phyloP scores from a whole-genome alignment of 352 stramenopile genomes.

The Thalassiosira allenii region DNA sequence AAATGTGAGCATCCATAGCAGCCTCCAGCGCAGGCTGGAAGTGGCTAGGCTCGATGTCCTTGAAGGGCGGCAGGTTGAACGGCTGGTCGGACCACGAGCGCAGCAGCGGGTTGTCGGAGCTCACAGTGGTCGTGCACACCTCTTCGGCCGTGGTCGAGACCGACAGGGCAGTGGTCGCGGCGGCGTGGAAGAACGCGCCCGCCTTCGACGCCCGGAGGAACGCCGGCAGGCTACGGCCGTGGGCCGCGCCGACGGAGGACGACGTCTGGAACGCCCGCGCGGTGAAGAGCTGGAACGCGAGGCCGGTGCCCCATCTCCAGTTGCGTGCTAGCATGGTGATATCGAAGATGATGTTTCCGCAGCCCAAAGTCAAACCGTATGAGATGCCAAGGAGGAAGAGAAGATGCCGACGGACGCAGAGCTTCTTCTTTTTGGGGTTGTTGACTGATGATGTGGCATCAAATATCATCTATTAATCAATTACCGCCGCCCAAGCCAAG shows the following conservation, averaged over 20 bases:
- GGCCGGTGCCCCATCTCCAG: constrained; percentile 15
- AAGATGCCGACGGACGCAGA: no score
- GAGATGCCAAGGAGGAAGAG: no score
- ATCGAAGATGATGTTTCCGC: no score
- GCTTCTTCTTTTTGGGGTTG: no score
- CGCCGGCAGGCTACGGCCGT: background rate
- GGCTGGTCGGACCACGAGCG: constrained; percentile 73
- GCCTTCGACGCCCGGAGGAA: background rate
- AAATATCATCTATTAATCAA: no score
- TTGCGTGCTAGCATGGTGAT: constrained; percentile 10
- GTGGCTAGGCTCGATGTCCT: constrained; percentile 67
- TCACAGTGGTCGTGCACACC: background rate
- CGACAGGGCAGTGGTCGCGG: background rate
- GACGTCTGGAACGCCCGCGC: constrained; percentile 30
- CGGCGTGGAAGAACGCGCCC: background rate
- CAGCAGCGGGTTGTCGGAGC: constrained; percentile 73
- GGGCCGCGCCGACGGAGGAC: background rate
- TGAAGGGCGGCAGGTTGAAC: constrained; percentile 83
- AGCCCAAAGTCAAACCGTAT: no score
- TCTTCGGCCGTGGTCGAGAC: constrained; percentile 15
- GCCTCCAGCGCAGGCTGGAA: constrained; percentile 77
- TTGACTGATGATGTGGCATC: no score
- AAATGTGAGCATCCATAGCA: constrained; percentile 72
- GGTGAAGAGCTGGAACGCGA: constrained; percentile 31
- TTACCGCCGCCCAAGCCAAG: no score